Evolutionary conservation across 345 rosid genomes (phyloP), one percentile per base, ranked within the genome.

Genomic region (Adansonia digitata): DNA sequence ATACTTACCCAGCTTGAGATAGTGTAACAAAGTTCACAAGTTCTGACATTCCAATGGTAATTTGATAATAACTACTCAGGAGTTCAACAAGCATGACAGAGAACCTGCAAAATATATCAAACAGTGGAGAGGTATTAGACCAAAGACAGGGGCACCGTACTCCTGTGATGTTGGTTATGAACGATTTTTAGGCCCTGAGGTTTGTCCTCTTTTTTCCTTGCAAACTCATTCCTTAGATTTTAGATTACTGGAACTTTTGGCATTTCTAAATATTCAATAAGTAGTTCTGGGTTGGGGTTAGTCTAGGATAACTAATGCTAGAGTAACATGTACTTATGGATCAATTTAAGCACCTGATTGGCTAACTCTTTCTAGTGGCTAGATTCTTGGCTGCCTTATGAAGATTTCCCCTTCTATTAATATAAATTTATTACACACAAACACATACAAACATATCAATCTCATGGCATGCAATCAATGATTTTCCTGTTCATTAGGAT

Each of bases 101-200:
- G 99, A 93, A 77, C 98, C 99, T 51, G 78, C 83, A 77, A 93
- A 91, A 87, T 93, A 85, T 79, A 82, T 93, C 66, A 95, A 93
- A 85, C 98, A 91, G 35, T 94, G 97, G 95, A 88, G 83, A 84
- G 98, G 98, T 62, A 88, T 90, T 56, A 94, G 93, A 86, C 98
- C 94, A 62, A 94, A 92, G 89, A 94, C 98, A 22, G 98, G 98
- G 82, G 98, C 96, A 43, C 99, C 99, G 35, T 95, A 90, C 85
- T 80, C 99, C 63, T 95, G 99, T 81, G 99, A 93, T 65, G 79
- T 95, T 73, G 99, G 99, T 79, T 95, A 93, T 74, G 99, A 95
- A 81, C 90, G 99, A 53, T 95, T 93, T 83, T 91, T 95, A 64
- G 99, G 97, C 77, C 99, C 99, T 40, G 99, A 95, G 98, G 99